Percentiles rank a stretch among this genome's conserved stretches.
These are phyloP conservation scores for Colletotrichum truncatum DNA, from an alignment of 2,329 filamentous ascomycete species.

Conservation along the genomic window DNA sequence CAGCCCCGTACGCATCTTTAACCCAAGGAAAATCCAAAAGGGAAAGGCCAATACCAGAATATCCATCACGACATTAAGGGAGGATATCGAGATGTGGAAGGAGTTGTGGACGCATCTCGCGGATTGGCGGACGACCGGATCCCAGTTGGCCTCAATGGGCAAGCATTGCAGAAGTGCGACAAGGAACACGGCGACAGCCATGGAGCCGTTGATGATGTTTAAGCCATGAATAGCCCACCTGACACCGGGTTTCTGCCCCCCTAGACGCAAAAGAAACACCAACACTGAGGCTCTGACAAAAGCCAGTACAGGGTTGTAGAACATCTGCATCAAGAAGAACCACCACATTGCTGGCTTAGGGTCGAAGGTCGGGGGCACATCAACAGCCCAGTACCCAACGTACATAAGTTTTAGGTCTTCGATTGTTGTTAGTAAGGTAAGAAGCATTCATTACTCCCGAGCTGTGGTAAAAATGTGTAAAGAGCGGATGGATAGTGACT, in stretches of 20 bases:
- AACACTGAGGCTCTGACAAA: constrained; percentile 56
- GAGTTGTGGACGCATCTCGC: constrained; percentile 14
- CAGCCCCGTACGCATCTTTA: constrained; percentile 47
- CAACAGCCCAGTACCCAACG: constrained; percentile 36
- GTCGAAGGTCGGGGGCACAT: constrained; percentile 10
- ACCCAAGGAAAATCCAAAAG: constrained; percentile 48
- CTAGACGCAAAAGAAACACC: constrained; percentile 54
- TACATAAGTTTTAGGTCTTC: constrained; percentile 42
- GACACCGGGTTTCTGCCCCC: constrained; percentile 45
- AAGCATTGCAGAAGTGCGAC: constrained; percentile 46
- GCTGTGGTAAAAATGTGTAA: no score
- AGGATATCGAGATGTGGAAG: constrained; percentile 3
- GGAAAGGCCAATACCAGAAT: constrained; percentile 46
- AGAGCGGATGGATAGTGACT: no score
- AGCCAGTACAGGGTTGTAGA: constrained; percentile 56
- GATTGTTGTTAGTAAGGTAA: no score
- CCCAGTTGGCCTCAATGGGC: constrained; percentile 41
- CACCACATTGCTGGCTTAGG: constrained; percentile 35
- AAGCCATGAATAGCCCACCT: constrained; percentile 40
- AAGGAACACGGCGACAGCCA: constrained; percentile 43
- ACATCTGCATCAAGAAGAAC: constrained; percentile 47
- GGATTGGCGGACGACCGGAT: constrained; percentile 32
- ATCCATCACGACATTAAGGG: constrained; percentile 45
- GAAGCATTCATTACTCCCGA: no score
- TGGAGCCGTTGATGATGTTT: constrained; percentile 40